These are phyloP conservation scores for Platanus orientalis DNA, from an alignment of 164 flowering plant genomes.

Conservation along the genomic window DNA sequence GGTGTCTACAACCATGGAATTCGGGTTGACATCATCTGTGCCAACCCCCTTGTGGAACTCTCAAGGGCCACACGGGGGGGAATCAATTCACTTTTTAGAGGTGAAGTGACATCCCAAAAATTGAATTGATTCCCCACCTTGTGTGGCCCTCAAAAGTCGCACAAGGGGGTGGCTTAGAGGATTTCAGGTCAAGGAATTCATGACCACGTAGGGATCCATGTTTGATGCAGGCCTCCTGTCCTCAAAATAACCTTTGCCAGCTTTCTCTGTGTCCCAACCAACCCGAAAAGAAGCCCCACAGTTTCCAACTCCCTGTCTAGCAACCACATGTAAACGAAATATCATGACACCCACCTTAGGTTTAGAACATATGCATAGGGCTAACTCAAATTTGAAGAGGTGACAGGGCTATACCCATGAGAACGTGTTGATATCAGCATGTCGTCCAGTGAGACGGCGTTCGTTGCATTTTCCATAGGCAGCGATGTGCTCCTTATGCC, in stretches of 20 bases:
- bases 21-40: no score
- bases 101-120: no score
- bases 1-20: slow-evolving; percentile 22
- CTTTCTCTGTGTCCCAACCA: not conserved
- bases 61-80: no score
- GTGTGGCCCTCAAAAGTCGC: no score
- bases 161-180: no score
- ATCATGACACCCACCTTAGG: not conserved
- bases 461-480: slow-evolving; percentile 30
- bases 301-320: not conserved
- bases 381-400: not conserved
- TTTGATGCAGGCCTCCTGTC: slow-evolving; percentile 24
- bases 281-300: not conserved
- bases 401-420: slow-evolving; percentile 28
- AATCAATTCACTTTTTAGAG: no score
- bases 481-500: slow-evolving; percentile 27
- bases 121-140: no score
- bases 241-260: slow-evolving; percentile 17
- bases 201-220: slow-evolving; percentile 24
- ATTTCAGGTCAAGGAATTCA: no score
- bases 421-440: slow-evolving; percentile 28
- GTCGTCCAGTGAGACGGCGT: slow-evolving; percentile 23
- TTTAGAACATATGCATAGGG: no score
- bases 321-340: not conserved
- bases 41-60: no score